phyloP scores from a whole-genome alignment of 495 filamentous ascomycete species.

The Bacidia rubella region DNA sequence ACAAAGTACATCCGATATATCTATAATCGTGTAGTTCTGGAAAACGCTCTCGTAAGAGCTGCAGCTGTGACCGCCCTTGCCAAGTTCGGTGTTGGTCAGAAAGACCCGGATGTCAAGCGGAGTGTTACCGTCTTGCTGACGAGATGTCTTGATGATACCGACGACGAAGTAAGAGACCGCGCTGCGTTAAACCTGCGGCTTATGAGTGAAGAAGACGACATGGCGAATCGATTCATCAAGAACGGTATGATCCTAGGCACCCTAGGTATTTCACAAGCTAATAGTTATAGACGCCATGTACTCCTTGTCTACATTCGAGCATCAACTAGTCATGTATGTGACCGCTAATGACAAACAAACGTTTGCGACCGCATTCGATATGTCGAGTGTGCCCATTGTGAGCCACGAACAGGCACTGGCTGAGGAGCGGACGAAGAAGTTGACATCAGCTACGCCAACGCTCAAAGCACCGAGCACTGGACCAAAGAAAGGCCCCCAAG shows the following conservation, averaged over 20 bases:
- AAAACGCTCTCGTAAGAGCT: slow-evolving; percentile 91
- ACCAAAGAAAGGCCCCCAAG: slow-evolving; percentile 52
- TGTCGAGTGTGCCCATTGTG: slow-evolving; percentile 83
- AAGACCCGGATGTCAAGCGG: slow-evolving; percentile 89
- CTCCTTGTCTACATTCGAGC: slow-evolving; percentile 88
- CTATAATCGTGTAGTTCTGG: slow-evolving; percentile 94
- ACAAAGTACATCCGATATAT: slow-evolving; percentile 99
- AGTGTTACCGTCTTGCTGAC: slow-evolving; percentile 88
- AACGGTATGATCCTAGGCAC: slow-evolving; percentile 48
- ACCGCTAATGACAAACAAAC: slow-evolving; percentile 75
- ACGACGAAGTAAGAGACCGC: slow-evolving; percentile 95
- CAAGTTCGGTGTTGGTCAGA: slow-evolving; percentile 95
- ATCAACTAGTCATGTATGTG: slow-evolving; percentile 96
- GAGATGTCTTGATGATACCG: slow-evolving; percentile 87
- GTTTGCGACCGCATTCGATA: slow-evolving; percentile 77
- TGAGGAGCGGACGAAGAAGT: slow-evolving; percentile 94
- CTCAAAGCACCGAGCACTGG: slow-evolving; percentile 84
- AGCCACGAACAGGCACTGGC: slow-evolving; percentile 91
- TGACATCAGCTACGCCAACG: slow-evolving; percentile 80
- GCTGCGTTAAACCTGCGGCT: slow-evolving; percentile 84
- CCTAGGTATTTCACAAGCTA: not conserved
- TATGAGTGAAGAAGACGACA: slow-evolving; percentile 74
- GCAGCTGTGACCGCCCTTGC: slow-evolving; percentile 91
- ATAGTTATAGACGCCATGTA: slow-evolving; percentile 46
- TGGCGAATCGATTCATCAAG: slow-evolving; percentile 74